Evolutionary conservation across 2,329 filamentous ascomycete genomes (phyloP), one percentile per base, ranked within the genome.

Genomic region (Aspergillus sp.): DNA sequence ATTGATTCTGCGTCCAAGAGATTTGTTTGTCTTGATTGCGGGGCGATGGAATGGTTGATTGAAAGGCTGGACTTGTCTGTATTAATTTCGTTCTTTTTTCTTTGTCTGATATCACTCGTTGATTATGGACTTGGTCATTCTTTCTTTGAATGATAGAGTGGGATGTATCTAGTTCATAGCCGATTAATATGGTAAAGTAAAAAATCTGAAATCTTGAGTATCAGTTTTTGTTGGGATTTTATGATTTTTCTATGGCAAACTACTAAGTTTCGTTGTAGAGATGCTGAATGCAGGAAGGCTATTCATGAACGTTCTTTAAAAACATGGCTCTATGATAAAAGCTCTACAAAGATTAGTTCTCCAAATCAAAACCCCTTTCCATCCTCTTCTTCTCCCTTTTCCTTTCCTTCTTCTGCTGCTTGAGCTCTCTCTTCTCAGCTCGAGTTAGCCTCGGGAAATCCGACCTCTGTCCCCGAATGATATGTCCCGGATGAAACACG

Each of bases 401-500:
- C 12, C 6, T 16, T 2, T 42, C 36, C 16, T 42, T 42, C 16
- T n/a, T 42, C 36, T 42, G 36, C 16, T 14, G 36, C 36, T n/a
- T 42, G 16, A 42, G 14, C 6, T 42, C 36, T 14, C 14, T 42
- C 16, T 42, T 42, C 36, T 42, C 36, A 1, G 36, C 36, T 0
- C 36, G 14, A 16, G 36, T 42, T 16, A 42, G 5, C 14, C 36
- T 42, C 16, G 36, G 36, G 7, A 42, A 42, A n/a, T 42, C 36
- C 36, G 36, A 42, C 16, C 36, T 42, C 7, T 67, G 63, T 2
- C 73, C 74, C 3, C 64, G 61, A 56, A 77, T 66, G 6, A 70
- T 58, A 4, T 63, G 61, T 1, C 77, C 77, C 0, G 78, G 78
- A 57, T 79, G 73, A 2, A 74, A 57, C 31, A 77, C 52, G 60